These are phyloP conservation scores for Bauhinia variegata DNA, from an alignment of 306 rosid species.

Conservation along the genomic window DNA sequence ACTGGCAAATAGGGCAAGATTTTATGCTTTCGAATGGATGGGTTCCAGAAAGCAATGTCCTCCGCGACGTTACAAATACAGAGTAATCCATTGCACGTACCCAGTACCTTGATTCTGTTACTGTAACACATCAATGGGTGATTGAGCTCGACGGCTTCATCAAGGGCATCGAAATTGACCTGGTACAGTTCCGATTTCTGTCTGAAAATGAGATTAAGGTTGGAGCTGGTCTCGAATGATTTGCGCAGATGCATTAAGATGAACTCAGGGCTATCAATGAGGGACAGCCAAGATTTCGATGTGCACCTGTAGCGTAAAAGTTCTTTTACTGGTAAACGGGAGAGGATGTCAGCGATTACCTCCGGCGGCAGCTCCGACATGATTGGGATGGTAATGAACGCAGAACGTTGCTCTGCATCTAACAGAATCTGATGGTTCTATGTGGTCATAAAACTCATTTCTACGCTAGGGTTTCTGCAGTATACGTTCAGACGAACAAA, in stretches of 20 bases:
- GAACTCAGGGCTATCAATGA: conserved; percentile 59
- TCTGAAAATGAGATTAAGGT: conserved; percentile 47
- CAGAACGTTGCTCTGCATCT: not conserved
- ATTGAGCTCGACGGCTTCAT: conserved; percentile 39
- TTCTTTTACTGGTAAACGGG: conserved; percentile 36
- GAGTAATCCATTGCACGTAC: conserved; percentile 66
- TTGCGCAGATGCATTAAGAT: conserved; percentile 43
- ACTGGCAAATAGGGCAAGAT: conserved; percentile 50
- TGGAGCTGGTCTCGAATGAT: conserved; percentile 25
- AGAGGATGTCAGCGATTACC: conserved; percentile 54
- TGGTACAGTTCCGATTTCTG: conserved; percentile 45
- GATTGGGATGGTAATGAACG: not conserved
- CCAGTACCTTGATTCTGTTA: conserved; percentile 61
- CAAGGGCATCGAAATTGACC: conserved; percentile 33
- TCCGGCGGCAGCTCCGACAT: conserved; percentile 64
- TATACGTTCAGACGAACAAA: not conserved
- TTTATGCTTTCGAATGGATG: conserved; percentile 44
- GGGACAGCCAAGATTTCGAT: conserved; percentile 46
- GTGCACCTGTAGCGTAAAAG: conserved; percentile 51
- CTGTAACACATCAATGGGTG: conserved; percentile 91
- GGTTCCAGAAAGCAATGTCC: conserved; percentile 86
- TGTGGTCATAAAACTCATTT: not conserved
- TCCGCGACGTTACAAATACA: conserved; percentile 78
- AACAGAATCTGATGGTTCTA: not conserved
- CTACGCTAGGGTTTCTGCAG: not conserved